Base-by-base conservation (phyloP, 164 flowering plant species). In the Nelumbo lutea region DNA sequence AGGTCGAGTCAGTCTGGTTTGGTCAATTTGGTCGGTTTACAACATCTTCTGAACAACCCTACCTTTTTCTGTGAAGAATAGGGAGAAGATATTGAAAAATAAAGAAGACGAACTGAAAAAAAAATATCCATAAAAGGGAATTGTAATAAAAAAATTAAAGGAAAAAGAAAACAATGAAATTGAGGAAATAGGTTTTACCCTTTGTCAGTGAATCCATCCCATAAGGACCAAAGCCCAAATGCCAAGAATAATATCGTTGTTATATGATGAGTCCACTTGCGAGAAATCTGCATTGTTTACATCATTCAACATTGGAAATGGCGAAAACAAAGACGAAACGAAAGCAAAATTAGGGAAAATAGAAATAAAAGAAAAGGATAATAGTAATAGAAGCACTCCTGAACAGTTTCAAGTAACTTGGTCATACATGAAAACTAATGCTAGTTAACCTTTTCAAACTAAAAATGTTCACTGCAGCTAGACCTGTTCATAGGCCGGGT, bases 181-280 rank as follows among this genome's bases (percentile, higher is more conserved):
- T 27, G 27, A 27, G 27, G 27, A 27, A 27, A 27, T 0, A 27
- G 27, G 27, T 27, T 27, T 27, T 87, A 93, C 97, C 96, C 93
- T 15, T 81, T 79, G 59, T 80, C 88, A 41, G 77, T 79, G 73
- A 88, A 86, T 64, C 83, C 99, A 76, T 96, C 99, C 95, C 97
- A 86, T 56, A 93, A 76, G 14, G 98, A 88, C 97, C 96, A 95
- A 13, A 96, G 72, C 11, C 99, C 99, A 83, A 96, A 96, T 7
- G 85, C 90, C 75, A 96, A 82, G 80, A 93, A 96, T 73, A 96
- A 79, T 10, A 88, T 7, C 50, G 99, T 96, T 69, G 99, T 87
- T 58, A 96, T 77, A 70, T 93, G 96, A 83, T 96, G 98, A 69
- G 98, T 81, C 91, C 87, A 88, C 68, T 79, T 85, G 39, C 95